Percentiles rank a stretch among this genome's conserved stretches.
Evolutionary conservation across 305 asterid species (phyloP).

Genomic region (Stenogyne calaminthoides): DNA sequence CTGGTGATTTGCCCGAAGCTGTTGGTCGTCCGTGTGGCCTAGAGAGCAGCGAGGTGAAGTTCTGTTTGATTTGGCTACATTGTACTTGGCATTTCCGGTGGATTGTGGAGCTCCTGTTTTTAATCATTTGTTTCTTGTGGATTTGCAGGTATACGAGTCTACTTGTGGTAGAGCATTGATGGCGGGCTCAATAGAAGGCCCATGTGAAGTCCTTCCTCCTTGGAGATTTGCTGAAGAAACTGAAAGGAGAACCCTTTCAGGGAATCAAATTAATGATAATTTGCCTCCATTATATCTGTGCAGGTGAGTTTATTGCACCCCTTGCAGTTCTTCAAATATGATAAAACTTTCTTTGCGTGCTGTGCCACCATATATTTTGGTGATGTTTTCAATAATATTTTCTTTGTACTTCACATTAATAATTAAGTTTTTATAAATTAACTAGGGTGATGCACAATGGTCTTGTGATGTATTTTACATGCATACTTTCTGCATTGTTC

Average conservation of each 20-base stretch:
- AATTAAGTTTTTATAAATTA: background rate
- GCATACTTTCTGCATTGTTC: background rate
- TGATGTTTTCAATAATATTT: background rate
- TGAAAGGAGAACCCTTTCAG: constrained; percentile 58
- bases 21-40: constrained; percentile 95
- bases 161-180: constrained; percentile 50
- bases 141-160: constrained; percentile 83
- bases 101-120: background rate
- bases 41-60: constrained; percentile 83
- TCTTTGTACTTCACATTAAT: background rate
- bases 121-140: constrained; percentile 13
- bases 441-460: background rate
- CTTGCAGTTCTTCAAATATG: constrained; percentile 11
- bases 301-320: constrained; percentile 64
- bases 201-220: constrained; percentile 85
- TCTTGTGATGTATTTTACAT: background rate
- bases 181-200: constrained; percentile 81
- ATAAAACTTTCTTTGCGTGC: constrained; percentile 2
- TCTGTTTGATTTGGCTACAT: constrained; percentile 18
- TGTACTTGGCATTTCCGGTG: constrained; percentile 1
- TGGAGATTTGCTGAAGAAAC: constrained; percentile 76
- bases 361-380: background rate
- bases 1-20: constrained; percentile 89
- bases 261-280: constrained; percentile 41
- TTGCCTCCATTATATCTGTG: constrained; percentile 75